These are phyloP conservation scores for Solanum infundibuliforme DNA, from an alignment of 257 asterid species.

Conservation along the genomic window DNA sequence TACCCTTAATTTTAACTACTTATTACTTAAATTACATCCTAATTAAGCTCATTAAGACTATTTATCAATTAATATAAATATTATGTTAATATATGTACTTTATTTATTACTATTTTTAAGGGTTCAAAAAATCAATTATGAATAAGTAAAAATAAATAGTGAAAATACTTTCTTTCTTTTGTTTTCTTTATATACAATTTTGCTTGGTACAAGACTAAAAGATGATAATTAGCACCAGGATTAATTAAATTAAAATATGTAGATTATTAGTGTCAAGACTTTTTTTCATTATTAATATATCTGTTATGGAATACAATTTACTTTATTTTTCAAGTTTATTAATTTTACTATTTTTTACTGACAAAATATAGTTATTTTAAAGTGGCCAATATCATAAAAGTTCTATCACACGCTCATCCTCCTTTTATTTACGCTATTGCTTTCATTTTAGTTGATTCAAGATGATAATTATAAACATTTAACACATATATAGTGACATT, in stretches of 20 bases:
- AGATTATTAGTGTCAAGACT: not conserved
- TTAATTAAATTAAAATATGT: not conserved
- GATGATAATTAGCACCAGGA: not conserved
- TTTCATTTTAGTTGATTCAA: too few species aligned
- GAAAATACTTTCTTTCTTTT: not conserved
- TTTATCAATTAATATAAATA: too few species aligned
- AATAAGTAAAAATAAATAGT: not conserved
- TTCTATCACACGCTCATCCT: too few species aligned
- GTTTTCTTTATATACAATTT: not conserved
- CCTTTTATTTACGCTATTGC: too few species aligned
- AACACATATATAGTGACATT: too few species aligned
- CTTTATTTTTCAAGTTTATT: too few species aligned
- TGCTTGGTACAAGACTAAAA: not conserved
- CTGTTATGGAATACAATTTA: not conserved
- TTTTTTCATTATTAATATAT: not conserved
- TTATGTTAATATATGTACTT: not conserved
- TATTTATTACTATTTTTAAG: not conserved
- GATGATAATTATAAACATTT: too few species aligned
- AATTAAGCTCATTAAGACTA: too few species aligned
- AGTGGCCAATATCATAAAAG: too few species aligned
- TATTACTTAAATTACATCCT: not conserved
- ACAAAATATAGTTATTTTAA: too few species aligned
- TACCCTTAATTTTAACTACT: not conserved
- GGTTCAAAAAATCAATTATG: not conserved
- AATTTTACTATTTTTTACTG: too few species aligned